Conservation (phyloP, 2,329 filamentous ascomycete species). For the Neonectria coccinea region DNA sequence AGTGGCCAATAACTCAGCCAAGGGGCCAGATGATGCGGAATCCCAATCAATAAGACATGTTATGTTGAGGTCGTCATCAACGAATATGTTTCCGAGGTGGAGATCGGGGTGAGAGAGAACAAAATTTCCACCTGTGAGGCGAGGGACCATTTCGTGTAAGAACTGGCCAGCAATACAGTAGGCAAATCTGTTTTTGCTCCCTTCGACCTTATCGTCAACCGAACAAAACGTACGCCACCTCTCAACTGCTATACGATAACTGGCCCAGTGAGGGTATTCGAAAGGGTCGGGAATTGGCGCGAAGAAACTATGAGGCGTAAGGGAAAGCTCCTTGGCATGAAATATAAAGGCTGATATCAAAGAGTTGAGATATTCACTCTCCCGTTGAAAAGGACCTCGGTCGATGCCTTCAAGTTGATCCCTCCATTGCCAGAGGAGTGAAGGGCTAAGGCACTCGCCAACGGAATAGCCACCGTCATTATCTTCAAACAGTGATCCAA, state of each 20-base stretch:
- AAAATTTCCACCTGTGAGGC: slow-evolving; percentile 19
- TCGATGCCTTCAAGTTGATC: slow-evolving; percentile 39
- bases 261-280: slow-evolving; percentile 38
- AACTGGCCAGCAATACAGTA: slow-evolving; percentile 41
- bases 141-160: slow-evolving; percentile 44
- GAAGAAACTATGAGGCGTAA: slow-evolving; percentile 45
- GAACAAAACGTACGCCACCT: slow-evolving; percentile 23
- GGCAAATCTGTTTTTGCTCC: slow-evolving; percentile 39
- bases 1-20: slow-evolving; percentile 31
- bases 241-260: slow-evolving; percentile 23
- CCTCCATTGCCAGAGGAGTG: slow-evolving; percentile 39
- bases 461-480: slow-evolving; percentile 27
- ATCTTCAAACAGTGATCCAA: slow-evolving; percentile 40
- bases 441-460: slow-evolving; percentile 40
- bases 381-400: slow-evolving; percentile 44
- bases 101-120: slow-evolving; percentile 42
- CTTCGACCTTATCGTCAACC: slow-evolving; percentile 32
- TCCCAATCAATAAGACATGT: slow-evolving; percentile 45
- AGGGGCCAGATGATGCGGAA: slow-evolving; percentile 33
- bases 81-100: slow-evolving; percentile 42
- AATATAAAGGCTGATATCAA: slow-evolving; percentile 39
- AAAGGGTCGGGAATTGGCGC: slow-evolving; percentile 43
- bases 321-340: slow-evolving; percentile 42
- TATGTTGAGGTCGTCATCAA: slow-evolving; percentile 42
- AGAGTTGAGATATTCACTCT: slow-evolving; percentile 42